Evolutionary conservation across 352 stramenopile species (phyloP), one percentile per base, ranked within the genome.

Genomic region (Phytophthora colocasiae): DNA sequence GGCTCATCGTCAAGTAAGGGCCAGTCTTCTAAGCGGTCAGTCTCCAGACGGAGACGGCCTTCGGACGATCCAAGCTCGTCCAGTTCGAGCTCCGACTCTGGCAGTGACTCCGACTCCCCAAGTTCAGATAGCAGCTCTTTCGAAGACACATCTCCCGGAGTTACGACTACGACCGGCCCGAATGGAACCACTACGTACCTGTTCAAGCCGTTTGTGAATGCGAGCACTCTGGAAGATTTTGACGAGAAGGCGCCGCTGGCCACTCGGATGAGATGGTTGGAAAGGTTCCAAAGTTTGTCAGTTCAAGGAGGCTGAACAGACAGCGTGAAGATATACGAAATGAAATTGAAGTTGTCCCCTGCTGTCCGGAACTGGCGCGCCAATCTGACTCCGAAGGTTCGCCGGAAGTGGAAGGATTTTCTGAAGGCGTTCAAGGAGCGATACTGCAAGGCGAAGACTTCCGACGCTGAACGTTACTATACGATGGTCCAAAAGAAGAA

Each of bases 321-420:
- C 17, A 43, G 17, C n/a, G 38, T 43, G 36, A 43, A 43, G 36
- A 43, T 43, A 15, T 43, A 43, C 38, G 38, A 43, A 12, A 43
- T 43, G 38, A 43, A 43, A 12, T 12, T 43, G 2, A 43, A 43
- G 38, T 19, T 43, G n/a, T 43, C 38, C 9, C 38, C 38, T 5
- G 38, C 38, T 1, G 38, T 43, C 10, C 38, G 38, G 38, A 43
- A 43, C 38, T 43, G 38, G 38, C 38, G 38, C 7, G 38, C 38
- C 10, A 43, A 43, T 7, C 38, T 43, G 4, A 4, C 6, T 5
- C 38, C 38, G 38, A 43, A 43, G 1, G 5, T 43, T 1, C 38
- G 38, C 3, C 11, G 38, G 5, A 43, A 43, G 9, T 32, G 38
- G 38, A 43, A 43, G 38, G 38, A 9, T 6, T 19, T 43, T 9